These are phyloP conservation scores for Candolleomyces aberdarensis DNA, from an alignment of 768 basidiomycete genomes.

Conservation along the genomic window DNA sequence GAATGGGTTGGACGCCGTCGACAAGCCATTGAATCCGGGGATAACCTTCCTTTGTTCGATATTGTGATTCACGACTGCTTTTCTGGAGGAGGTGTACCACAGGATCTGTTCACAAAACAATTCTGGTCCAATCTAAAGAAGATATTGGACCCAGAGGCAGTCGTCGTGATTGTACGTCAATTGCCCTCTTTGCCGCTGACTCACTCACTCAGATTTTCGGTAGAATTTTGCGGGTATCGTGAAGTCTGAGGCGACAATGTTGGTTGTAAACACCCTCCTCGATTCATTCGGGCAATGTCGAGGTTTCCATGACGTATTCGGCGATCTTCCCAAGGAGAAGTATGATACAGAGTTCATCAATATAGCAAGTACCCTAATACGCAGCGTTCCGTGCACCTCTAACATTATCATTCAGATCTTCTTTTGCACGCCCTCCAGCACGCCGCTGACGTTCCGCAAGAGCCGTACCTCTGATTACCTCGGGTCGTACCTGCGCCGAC, in stretches of 20 bases:
- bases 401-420: constrained; percentile 54
- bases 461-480: constrained; percentile 58
- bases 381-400: background rate
- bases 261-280: constrained; percentile 69
- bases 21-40: constrained; percentile 21
- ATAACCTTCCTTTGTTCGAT: constrained; percentile 48
- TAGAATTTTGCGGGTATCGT: constrained; percentile 86
- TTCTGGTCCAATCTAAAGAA: constrained; percentile 75
- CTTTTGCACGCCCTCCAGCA: constrained; percentile 66
- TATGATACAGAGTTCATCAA: constrained; percentile 60
- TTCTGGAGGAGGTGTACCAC: constrained; percentile 88
- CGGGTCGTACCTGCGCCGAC: constrained; percentile 61
- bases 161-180: constrained; percentile 73
- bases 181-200: background rate
- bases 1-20: constrained; percentile 54
- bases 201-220: background rate
- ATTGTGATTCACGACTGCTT: constrained; percentile 90
- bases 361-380: constrained; percentile 48
- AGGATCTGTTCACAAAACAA: constrained; percentile 78
- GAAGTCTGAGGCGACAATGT: constrained; percentile 55
- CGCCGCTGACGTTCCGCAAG: constrained; percentile 57
- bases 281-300: constrained; percentile 76
- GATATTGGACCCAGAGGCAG: constrained; percentile 64
- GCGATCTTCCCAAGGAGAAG: constrained; percentile 42
- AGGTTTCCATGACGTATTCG: constrained; percentile 72